Evolutionary conservation across 345 rosid species (phyloP), one percentile per base, ranked within the genome.

Genomic region (Citrus medica): DNA sequence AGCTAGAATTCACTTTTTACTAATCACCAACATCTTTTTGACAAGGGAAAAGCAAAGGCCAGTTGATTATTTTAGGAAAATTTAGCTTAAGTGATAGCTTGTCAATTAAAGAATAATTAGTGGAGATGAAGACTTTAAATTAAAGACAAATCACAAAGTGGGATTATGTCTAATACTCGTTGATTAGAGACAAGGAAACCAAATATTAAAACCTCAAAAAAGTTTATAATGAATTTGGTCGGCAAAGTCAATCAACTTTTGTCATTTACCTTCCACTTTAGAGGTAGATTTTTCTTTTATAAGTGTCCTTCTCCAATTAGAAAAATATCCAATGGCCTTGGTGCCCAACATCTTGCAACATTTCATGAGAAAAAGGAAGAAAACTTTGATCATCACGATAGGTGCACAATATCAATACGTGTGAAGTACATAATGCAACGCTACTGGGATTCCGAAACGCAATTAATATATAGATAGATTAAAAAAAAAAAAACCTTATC

Each of bases 141-240:
- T 22, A 66, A 75, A 58, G 69, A 73, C 72, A 48, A 38, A 35
- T n/a, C 42, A 32, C 13, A 65, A 76, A 70, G 76, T 46, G 65
- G 79, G 53, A 35, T 53, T 68, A 28, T 69, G 67, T 69, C 53
- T 55, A 79, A 73, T 72, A 2, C 60, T n/a, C 30, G 25, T 71
- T 71, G 63, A 80, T 79, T 80, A 69, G 58, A 65, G 78, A 78
- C 84, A 80, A 80, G 72, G 79, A 53, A 85, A 78, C 46, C 80
- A 30, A 51, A n/a, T n/a, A n/a, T n/a, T 30, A 28, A 75, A 80
- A 25, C 46, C 32, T 22, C 13, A 1, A 35, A 73, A 75, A 79
- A 81, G 70, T 62, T 63, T 65, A 24, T 1, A 70, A 46, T 78
- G 84, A 37, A 79, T 80, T 76, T 79, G 81, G 80, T 81, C 38